Conservation (phyloP, 495 filamentous ascomycete species). For the Xylaria acuta region DNA sequence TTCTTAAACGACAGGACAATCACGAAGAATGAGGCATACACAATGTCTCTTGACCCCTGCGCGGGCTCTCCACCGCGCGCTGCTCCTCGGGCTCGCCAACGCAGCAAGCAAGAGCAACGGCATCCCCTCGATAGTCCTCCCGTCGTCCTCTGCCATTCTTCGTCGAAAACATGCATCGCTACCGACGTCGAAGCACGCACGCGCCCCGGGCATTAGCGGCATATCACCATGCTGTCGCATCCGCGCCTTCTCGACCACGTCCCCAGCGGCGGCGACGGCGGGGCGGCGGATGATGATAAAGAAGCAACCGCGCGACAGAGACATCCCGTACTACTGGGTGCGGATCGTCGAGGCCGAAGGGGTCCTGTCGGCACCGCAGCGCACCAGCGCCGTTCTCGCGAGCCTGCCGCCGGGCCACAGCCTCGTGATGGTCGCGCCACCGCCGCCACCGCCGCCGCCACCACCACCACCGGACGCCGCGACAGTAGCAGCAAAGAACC, state of each 20-base stretch:
- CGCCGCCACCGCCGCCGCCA: conserved; percentile 30
- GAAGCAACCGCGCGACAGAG: conserved; percentile 51
- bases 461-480: neutral
- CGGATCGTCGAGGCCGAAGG: conserved; percentile 59
- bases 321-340: conserved; percentile 60
- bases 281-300: conserved; percentile 20
- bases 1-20: neutral
- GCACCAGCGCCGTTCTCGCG: conserved; percentile 51
- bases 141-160: neutral
- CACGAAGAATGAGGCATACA: conserved; percentile 29
- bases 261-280: conserved; percentile 9
- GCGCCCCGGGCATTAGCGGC: neutral
- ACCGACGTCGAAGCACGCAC: neutral
- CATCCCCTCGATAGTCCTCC: neutral
- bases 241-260: conserved; percentile 32
- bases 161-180: neutral
- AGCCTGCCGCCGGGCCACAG: conserved; percentile 59
- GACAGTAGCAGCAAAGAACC: neutral
- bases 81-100: conserved; percentile 32
- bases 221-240: conserved; percentile 19
- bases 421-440: conserved; percentile 62
- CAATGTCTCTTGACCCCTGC: conserved; percentile 35
- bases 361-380: conserved; percentile 53
- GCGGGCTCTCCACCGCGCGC: conserved; percentile 35
- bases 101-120: conserved; percentile 3